Evolutionary conservation across 495 filamentous ascomycete species (phyloP), one percentile per base, ranked within the genome.

Genomic region (Hypoxylon trugodes): DNA sequence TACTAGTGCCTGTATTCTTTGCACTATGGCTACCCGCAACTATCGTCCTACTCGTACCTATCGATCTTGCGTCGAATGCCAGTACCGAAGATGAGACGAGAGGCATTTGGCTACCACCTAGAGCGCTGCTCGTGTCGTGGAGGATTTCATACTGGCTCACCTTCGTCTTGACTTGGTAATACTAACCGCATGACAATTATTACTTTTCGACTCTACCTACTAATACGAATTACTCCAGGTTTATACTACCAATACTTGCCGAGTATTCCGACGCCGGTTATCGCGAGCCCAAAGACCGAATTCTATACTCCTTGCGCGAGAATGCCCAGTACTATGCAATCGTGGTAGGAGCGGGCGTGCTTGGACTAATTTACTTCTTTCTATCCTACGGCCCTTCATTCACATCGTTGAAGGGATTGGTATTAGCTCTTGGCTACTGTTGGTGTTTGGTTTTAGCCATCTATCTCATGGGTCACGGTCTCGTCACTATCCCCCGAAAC

Each of bases 81-180:
- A 84, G 86, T 51, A 81, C 81, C 33, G 86, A 92, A 61, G 87
- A 89, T 57, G 82, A 77, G 12, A 83, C 86, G 18, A 86, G 86
- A 61, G 85, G 85, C 25, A 82, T 88, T 37, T 86, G 83, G 76
- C 77, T 88, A 18, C 87, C 91, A 6, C 81, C 88, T 54, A 77
- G 84, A 24, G 80, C 90, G 28, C 77, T 96, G 37, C 80, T 92
- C 61, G 89, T 97, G 4, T 87, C 86, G 62, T 98, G 95, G 95
- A 83, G 94, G 52, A 90, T 98, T 46, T 87, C 89, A 26, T 98
- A 98, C 77, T 98, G 95, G 95, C 79, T 98, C 38, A 97, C 93
- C 19, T 98, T 98, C 71, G 85, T 86, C 42, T 80, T 98, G 67
- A 98, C 95, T 30, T 98, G 95, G 93, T 93, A 79, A 50, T 42